phyloP scores from a whole-genome alignment of 176 grass and related monocot genomes.

The Carex pumila region DNA sequence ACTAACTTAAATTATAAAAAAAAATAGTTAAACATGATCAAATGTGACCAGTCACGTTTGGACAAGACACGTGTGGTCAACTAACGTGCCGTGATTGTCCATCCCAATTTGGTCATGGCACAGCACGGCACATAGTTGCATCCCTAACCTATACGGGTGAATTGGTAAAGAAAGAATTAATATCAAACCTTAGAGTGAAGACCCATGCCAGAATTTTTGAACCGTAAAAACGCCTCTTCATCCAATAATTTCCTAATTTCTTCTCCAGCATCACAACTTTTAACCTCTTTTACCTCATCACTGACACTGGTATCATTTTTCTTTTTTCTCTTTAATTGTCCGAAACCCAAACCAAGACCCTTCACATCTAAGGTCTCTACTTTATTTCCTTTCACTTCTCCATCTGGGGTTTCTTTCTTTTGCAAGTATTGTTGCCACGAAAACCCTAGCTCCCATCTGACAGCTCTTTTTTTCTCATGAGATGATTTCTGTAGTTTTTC shows the following conservation, averaged over 20 bases:
- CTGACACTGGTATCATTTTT: slow-evolving; percentile 29
- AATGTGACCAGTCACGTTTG: too few relatives aligned
- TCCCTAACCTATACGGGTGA: too few relatives aligned
- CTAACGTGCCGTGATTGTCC: too few relatives aligned
- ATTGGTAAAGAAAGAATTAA: slow-evolving; percentile 5
- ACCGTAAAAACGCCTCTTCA: slow-evolving; percentile 52
- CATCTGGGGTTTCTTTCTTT: slow-evolving; percentile 60
- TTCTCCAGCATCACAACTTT: slow-evolving; percentile 17
- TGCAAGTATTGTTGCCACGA: slow-evolving; percentile 78
- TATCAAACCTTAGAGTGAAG: slow-evolving; percentile 76
- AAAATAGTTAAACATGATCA: too few relatives aligned
- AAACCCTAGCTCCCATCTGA: slow-evolving; percentile 97
- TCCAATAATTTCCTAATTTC: slow-evolving; percentile 54
- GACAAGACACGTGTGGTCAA: too few relatives aligned
- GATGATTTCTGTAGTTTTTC: slow-evolving; percentile 44
- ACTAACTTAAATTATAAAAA: too few relatives aligned
- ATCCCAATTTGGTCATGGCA: too few relatives aligned
- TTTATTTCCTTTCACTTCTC: slow-evolving; percentile 25
- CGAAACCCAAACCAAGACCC: slow-evolving; percentile 92
- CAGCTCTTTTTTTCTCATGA: slow-evolving; percentile 26
- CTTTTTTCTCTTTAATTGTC: slow-evolving; percentile 74
- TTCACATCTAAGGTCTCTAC: slow-evolving; percentile 52
- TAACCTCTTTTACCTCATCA: slow-evolving; percentile 56
- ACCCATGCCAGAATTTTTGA: slow-evolving; percentile 58
- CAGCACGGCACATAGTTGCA: too few relatives aligned